Conservation (phyloP, 2,329 filamentous ascomycete species). For the Penicillium sp. region DNA sequence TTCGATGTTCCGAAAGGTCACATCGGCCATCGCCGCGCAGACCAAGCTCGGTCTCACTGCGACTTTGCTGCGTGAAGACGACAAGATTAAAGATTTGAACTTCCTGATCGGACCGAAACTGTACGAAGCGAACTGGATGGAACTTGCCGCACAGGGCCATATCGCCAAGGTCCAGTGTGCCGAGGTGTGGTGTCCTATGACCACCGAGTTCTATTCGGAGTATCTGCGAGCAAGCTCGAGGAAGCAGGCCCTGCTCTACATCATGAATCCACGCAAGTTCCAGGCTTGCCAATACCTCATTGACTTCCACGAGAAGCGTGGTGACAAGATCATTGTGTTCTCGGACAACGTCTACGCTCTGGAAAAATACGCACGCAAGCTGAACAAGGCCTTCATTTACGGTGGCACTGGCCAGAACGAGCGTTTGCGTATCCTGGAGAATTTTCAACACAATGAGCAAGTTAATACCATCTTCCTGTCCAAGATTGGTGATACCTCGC, state of each 20-base stretch:
- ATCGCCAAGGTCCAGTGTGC: slow-evolving; percentile 97
- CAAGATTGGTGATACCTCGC: slow-evolving; percentile 97
- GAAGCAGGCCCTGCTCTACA: slow-evolving; percentile 74
- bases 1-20: slow-evolving; percentile 93
- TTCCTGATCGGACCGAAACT: slow-evolving; percentile 97
- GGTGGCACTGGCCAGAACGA: slow-evolving; percentile 85
- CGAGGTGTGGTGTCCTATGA: slow-evolving; percentile 99
- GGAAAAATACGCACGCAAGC: slow-evolving; percentile 78
- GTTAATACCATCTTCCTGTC: slow-evolving; percentile 94
- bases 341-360: slow-evolving; percentile 96
- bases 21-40: slow-evolving; percentile 89
- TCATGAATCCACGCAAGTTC: slow-evolving; percentile 97
- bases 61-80: slow-evolving; percentile 91
- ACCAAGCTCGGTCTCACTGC: slow-evolving; percentile 94
- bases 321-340: slow-evolving; percentile 98
- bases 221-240: slow-evolving; percentile 75
- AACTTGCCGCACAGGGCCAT: slow-evolving; percentile 92
- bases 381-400: slow-evolving; percentile 88
- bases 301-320: slow-evolving; percentile 90
- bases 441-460: slow-evolving; percentile 89
- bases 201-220: slow-evolving; percentile 94
- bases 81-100: slow-evolving; percentile 97
- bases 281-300: slow-evolving; percentile 98
- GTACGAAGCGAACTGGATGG: slow-evolving; percentile 99
- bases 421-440: slow-evolving; percentile 83